Evolutionary conservation across 2,329 filamentous ascomycete species (phyloP), one percentile per base, ranked within the genome.

Genomic region (Shiraia sp.): DNA sequence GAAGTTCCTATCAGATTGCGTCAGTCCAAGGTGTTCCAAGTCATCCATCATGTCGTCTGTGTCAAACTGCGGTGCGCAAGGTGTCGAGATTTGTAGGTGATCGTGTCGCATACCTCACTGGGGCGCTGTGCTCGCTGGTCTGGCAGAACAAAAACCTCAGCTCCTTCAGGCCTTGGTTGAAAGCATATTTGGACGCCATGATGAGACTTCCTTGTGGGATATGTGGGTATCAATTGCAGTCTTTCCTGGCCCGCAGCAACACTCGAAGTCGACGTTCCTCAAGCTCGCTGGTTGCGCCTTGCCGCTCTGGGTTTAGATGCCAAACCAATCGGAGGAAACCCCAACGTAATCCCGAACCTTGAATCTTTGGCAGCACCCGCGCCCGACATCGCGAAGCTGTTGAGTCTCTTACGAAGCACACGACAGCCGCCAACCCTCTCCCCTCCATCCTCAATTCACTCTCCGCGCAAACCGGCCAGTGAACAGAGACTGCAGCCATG

Each of bases 71-170:
- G n/a, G n/a, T n/a, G n/a, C n/a, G n/a, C n/a, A n/a, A n/a, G n/a
- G n/a, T n/a, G n/a, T n/a, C n/a, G n/a, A n/a, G n/a, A n/a, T n/a
- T n/a, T n/a, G 25, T 25, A 37, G 29, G 34, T 15, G 24, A 30
- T 38, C 10, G 22, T 37, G 8, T 39, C 42, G 54, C 66, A 66
- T 78, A 95, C 93, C 93, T 85, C 53, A 88, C 86, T 51, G 89
- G 85, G 64, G 89, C 87, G 78, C 92, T 96, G 69, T 90, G 85
- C 70, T 95, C 87, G 55, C 87, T 88, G 38, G 89, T 91, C 76
- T 97, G 92, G 79, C 93, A 97, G 77, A 97, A 92, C 63, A 95
- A 81, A 77, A 99, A 99, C 70, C 93, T 88, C 70, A 99, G 81
- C 80, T 99, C 93, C 80, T 90, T 95, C 71, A 99, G 80, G 56